Evolutionary conservation across 805 yeast genomes (phyloP), one percentile per base, ranked within the genome.

Genomic region (Wickerhamiella siamensis): DNA sequence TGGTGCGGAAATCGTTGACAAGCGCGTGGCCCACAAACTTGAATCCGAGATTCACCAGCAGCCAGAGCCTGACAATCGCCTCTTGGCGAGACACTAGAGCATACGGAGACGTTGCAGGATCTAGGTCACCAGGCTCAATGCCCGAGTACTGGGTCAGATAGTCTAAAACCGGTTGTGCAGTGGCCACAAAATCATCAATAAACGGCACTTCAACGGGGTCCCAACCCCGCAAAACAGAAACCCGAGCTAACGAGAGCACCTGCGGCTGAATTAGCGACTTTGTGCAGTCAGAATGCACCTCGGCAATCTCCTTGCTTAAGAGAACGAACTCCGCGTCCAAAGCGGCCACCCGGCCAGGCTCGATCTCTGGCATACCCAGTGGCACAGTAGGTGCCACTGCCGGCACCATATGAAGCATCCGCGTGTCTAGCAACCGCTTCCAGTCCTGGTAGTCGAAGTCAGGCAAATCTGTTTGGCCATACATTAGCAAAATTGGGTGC

Each of bases 321-420:
- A 77, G 72, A 2, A 91, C 97, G 67, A 93, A 91, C 59, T 91
- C 99, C 0, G 99, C 96, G 65, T 91, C 99, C 43, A 91, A 79
- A 0, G 97, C 98, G 16, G 88, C 77, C 32, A 86, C 58, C 1
- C 83, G 66, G 0, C 95, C 95, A 0, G 95, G 95, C 0, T 83
- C 82, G 51, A 81, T 87, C 37, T 70, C 67, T 0, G 62, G 62
- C 0, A 84, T 75, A 44, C 83, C 61, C n/a, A 81, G 63, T 50
- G 74, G 71, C 55, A 81, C 83, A 47, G 83, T 72, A 1, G 79
- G 77, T 14, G 73, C 72, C 0, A 84, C 78, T 58, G 83, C 79
- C 55, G 72, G 77, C 54, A 83, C 94, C 35, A 78, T 67, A 51
- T 79, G 82, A 4, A 91, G 60, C 22, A 87, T 73, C 3, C 74